Evolutionary conservation across 805 yeast species (phyloP).

Genomic region (Candida khao-thaluensis): DNA sequence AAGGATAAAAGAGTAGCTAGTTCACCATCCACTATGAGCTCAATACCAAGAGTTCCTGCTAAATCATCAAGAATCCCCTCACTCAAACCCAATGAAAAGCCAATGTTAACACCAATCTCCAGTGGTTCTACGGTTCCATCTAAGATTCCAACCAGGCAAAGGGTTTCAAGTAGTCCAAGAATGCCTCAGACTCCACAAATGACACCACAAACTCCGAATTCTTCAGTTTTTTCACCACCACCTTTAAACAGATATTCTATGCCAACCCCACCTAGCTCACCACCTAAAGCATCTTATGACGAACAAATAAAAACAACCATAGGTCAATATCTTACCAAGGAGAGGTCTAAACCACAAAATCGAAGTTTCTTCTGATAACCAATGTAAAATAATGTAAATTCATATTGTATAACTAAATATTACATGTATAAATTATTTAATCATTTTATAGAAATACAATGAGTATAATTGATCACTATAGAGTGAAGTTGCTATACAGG

Average conservation of each 20-base stretch:
- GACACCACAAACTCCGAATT: background rate
- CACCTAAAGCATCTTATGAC: background rate
- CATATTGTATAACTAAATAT: background rate
- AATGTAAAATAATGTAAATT: background rate
- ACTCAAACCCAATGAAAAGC: too few relatives aligned
- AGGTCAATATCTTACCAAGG: background rate
- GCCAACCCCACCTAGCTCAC: slow-evolving; percentile 1
- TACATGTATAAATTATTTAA: too few relatives aligned
- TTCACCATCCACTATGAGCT: background rate
- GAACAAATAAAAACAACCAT: background rate
- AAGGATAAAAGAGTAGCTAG: background rate
- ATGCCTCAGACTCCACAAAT: background rate
- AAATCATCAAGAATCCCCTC: background rate
- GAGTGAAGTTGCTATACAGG: too few relatives aligned
- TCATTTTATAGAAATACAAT: too few relatives aligned
- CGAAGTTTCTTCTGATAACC: background rate
- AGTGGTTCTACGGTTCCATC: background rate
- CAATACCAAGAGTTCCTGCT: background rate
- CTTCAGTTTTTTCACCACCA: too few relatives aligned
- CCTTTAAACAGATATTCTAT: background rate
- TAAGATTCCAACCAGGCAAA: too few relatives aligned
- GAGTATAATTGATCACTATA: too few relatives aligned
- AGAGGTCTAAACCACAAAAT: background rate
- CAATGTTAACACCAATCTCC: background rate
- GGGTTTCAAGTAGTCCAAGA: too few relatives aligned